These are phyloP conservation scores for Aspergillus incahuasiensis DNA, from an alignment of 495 filamentous ascomycete species.

Conservation along the genomic window DNA sequence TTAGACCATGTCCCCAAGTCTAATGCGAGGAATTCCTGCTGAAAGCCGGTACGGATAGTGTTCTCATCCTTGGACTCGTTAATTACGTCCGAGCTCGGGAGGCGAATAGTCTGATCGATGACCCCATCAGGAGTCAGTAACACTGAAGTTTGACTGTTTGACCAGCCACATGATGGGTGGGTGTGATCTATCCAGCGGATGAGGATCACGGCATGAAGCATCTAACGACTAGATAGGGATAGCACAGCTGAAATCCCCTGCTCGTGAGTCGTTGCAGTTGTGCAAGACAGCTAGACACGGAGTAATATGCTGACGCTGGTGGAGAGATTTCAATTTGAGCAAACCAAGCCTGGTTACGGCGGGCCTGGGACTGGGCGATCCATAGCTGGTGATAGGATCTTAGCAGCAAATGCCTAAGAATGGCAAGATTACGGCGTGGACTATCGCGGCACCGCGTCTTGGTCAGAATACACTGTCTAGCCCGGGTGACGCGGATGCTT, in stretches of 20 bases:
- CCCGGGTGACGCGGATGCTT: neutral
- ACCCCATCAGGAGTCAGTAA: neutral
- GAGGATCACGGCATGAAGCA: neutral
- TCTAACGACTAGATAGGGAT: neutral
- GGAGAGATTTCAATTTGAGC: conserved; percentile 6
- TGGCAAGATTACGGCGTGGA: conserved; percentile 1
- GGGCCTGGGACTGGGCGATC: conserved; percentile 19
- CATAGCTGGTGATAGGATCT: conserved; percentile 15
- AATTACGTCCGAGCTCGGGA: neutral
- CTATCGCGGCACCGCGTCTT: neutral
- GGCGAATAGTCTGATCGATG: neutral
- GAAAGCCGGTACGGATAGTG: neutral
- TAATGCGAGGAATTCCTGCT: neutral
- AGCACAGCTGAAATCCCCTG: neutral
- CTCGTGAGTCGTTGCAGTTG: too few species aligned
- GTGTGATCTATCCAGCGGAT: conserved; percentile 1
- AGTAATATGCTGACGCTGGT: neutral
- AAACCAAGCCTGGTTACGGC: conserved; percentile 12
- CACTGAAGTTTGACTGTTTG: neutral
- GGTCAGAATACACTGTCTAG: neutral
- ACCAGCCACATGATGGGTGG: conserved; percentile 1
- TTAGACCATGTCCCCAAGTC: neutral
- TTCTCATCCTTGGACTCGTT: neutral
- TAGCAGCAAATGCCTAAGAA: neutral
- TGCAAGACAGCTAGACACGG: neutral